Evolutionary conservation across 371 early-diverging fungal species (phyloP), one percentile per base, ranked within the genome.

Genomic region (Circinella umbellata): DNA sequence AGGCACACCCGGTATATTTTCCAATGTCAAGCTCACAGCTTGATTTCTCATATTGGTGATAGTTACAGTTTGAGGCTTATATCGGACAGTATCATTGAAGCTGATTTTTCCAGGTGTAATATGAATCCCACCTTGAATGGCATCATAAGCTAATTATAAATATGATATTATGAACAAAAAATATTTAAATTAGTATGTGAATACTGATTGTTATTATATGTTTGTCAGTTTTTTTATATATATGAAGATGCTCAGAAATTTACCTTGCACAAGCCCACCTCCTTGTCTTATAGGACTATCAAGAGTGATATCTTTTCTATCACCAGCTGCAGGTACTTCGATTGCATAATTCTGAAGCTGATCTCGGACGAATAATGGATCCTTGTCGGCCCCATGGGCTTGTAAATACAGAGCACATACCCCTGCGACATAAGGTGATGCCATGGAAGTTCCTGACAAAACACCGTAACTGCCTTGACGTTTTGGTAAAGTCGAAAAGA

Each of bases 201-300:
- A 27, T 27, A 27, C 27, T 27, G 27, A 2, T 27, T 27, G 27
- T 27, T 27, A 1, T 27, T 27, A 27, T 27, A 27, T 27, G 27
- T 27, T 27, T 27, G 27, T 27, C 27, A 27, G 2, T 27, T 27
- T 27, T 27, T 27, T 27, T 27, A 27, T 27, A 27, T 1, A 27
- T 27, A 27, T 2, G 18, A 66, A 59, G 61, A 8, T 34, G 20
- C 63, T 61, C 48, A 6, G n/a, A 7, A 42, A 13, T 51, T 72
- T 76, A 80, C 83, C 73, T 77, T 94, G 88, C 61, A 95, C 75
- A 20, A 95, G 76, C 14, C 96, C 96, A 57, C 92, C 87, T 18
- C 96, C 96, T 75, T 94, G 92, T 34, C 77, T 68, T 42, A 73
- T 76, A 51, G 85, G 80, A 67, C 82, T 80, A 9, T 84, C 73